These are phyloP conservation scores for Sphaerulina vaccinii DNA, from an alignment of 2,329 filamentous ascomycete genomes.

Conservation along the genomic window DNA sequence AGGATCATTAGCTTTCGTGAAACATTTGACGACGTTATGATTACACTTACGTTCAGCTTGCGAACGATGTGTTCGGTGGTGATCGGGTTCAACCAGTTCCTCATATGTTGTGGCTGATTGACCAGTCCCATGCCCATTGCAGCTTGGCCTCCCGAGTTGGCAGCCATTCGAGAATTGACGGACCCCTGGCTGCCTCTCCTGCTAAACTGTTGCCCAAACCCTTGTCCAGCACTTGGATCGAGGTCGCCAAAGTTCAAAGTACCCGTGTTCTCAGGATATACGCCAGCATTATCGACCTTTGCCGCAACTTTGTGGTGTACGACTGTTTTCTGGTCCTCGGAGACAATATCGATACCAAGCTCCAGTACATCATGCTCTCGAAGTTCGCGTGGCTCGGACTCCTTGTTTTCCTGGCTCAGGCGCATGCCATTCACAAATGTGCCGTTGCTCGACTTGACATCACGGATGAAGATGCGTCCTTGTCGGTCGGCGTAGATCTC, in stretches of 20 bases:
- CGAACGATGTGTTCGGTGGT: conserved; percentile 95
- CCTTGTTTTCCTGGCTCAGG: conserved; percentile 88
- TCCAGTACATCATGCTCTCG: conserved; percentile 90
- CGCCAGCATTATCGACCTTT: conserved; percentile 92
- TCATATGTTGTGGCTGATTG: conserved; percentile 71
- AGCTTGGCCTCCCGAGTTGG: conserved; percentile 44
- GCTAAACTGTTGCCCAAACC: conserved; percentile 66
- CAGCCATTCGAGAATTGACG: conserved; percentile 60
- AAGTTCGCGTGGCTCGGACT: conserved; percentile 92
- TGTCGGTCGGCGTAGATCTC: conserved; percentile 84
- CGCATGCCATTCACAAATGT: conserved; percentile 95
- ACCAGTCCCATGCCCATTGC: conserved; percentile 57
- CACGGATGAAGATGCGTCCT: conserved; percentile 84
- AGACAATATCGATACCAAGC: conserved; percentile 96
- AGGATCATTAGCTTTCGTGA: conserved; percentile 27
- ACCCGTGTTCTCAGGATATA: conserved; percentile 71
- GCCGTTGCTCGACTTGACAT: conserved; percentile 97
- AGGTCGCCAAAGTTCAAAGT: conserved; percentile 89
- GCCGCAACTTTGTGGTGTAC: conserved; percentile 98
- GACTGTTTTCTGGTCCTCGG: conserved; percentile 96
- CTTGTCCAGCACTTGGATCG: conserved; percentile 71
- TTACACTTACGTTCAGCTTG: conserved; percentile 67
- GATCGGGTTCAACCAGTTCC: conserved; percentile 83
- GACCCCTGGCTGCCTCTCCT: conserved; percentile 51
- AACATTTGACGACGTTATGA: background rate